Base-by-base conservation (phyloP, 345 rosid species). In the Camelina hispida region DNA sequence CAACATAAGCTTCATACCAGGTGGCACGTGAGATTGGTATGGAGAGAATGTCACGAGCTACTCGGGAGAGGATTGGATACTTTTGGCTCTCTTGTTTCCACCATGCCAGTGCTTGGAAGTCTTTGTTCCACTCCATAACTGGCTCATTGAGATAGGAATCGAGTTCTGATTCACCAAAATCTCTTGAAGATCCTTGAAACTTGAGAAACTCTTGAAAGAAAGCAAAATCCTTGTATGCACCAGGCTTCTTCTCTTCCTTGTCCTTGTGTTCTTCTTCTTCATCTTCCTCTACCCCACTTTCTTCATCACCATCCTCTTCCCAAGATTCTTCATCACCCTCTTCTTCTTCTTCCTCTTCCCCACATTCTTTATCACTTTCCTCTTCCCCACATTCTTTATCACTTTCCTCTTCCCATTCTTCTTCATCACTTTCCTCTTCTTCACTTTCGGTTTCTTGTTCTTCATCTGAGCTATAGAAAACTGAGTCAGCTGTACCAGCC, bases 21-120 rank as follows among this genome's bases (percentile, higher is more conserved):
- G 60, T 71, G 52, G 40, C 75, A 23, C 75, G 68, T 0, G 92
- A 84, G 17, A 88, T 72, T 5, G 93, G 96, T 6, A 92, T 85
- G 1, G 89, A 84, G 72, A 92, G 72, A 65, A 90, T 73, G 79
- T 92, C 96, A 42, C 86, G 83, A 38, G 96, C 97, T 93, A 92
- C 79, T 84, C 80, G 83, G 5, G 92, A 84, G 30, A 92, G 91
- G 22, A 75, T 76, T 7, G 96, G 97, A 34, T 87, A 92, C 83
- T 84, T 92, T 30, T 64, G 42, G 65, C 81, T 76, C 84, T 88
- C 89, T 43, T 77, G 71, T 75, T 78, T 92, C 97, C 97, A 90
- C 96, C 94, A 92, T 8, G 83, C 84, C 81, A 92, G 50, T 28
- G 88, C 82, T 53, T 88, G 88, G 35, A 88, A 86, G 47, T 90